phyloP scores from a whole-genome alignment of 2,329 filamentous ascomycete species.

The Cadophora sp. region DNA sequence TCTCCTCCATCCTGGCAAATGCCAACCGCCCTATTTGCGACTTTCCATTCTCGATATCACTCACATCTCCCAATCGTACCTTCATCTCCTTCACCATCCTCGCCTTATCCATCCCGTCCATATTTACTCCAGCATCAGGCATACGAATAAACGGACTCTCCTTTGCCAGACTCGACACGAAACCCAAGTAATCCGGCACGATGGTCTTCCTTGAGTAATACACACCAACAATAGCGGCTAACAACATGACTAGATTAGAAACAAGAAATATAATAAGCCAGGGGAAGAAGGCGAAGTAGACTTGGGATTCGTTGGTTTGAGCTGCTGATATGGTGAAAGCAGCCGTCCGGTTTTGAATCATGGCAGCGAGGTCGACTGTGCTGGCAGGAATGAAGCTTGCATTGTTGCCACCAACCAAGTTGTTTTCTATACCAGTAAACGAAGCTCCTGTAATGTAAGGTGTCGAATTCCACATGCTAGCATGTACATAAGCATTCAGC shows the following conservation, averaged over 20 bases:
- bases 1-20: conserved; percentile 39
- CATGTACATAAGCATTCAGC: conserved; percentile 34
- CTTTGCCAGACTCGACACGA: conserved; percentile 35
- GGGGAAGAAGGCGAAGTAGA: conserved; percentile 33
- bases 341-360: conserved; percentile 36
- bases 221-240: conserved; percentile 29
- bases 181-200: conserved; percentile 37
- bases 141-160: conserved; percentile 37
- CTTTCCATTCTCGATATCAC: conserved; percentile 24
- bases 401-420: conserved; percentile 30
- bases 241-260: conserved; percentile 35
- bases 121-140: conserved; percentile 39
- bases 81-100: conserved; percentile 38
- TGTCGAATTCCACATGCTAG: conserved; percentile 35
- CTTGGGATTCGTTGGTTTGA: conserved; percentile 22
- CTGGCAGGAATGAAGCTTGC: conserved; percentile 31
- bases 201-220: conserved; percentile 32
- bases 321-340: conserved; percentile 35
- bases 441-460: conserved; percentile 31
- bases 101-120: conserved; percentile 40
- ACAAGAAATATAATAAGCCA: conserved; percentile 36
- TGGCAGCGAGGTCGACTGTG: conserved; percentile 24
- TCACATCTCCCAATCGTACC: conserved; percentile 36
- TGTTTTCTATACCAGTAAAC: conserved; percentile 26
- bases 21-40: conserved; percentile 31